A percentile compares a stretch with the other conserved stretches of the same genome.
Conservation (phyloP, 2,329 filamentous ascomycete species). For the Venturia aucupariae region DNA sequence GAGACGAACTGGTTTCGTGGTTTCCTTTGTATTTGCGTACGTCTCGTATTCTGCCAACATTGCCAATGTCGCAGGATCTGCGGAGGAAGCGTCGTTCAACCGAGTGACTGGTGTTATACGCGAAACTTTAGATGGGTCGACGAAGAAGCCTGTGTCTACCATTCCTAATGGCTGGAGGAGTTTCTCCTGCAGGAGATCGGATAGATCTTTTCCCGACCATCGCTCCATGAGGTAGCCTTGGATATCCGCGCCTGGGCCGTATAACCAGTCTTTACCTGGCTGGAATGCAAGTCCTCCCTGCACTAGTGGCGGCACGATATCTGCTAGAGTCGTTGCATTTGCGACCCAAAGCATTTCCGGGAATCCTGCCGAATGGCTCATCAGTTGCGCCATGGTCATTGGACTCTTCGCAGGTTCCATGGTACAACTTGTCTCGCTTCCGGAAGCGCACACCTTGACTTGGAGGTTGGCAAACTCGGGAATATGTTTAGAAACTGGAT, state of each 20-base stretch:
- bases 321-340: neutral
- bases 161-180: slow-evolving; percentile 6
- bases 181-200: slow-evolving; percentile 5
- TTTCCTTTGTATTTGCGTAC: neutral
- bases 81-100: no score
- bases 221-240: slow-evolving; percentile 10
- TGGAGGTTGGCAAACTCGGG: neutral
- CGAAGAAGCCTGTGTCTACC: slow-evolving; percentile 7
- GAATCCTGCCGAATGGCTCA: slow-evolving; percentile 13
- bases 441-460: neutral
- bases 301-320: neutral
- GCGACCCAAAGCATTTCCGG: neutral
- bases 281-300: neutral
- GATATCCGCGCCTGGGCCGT: slow-evolving; percentile 9
- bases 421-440: no score
- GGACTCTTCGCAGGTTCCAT: neutral
- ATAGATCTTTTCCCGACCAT: slow-evolving; percentile 2
- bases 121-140: neutral
- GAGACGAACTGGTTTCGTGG: neutral
- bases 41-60: no score
- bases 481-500: slow-evolving; percentile 10
- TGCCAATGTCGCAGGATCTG: no score
- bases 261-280: neutral
- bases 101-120: neutral
- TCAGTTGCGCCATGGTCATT: slow-evolving; percentile 12